Base-by-base conservation (phyloP, 2,329 filamentous ascomycete species). In the Xylariaceae sp. region DNA sequence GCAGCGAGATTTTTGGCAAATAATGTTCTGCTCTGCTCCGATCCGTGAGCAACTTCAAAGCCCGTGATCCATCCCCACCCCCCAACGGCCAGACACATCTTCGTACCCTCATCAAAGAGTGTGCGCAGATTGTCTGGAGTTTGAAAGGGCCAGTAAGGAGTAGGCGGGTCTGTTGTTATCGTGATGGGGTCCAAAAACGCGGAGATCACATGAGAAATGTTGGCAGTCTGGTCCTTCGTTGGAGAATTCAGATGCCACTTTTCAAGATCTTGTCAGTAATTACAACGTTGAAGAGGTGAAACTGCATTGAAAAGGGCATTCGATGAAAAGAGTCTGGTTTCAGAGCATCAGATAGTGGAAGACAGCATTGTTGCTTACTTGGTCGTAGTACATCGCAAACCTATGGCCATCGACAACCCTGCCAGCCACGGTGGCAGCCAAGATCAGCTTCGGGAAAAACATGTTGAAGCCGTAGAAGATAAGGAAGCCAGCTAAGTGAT, bases 1-100 rank as follows among this genome's bases (percentile, higher is more conserved):
- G 72, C 71, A 7, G 78, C 80, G 1, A 90, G 76, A 58, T 88
- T 88, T 42, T 73, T 72, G 1, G 86, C 84, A 70, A 87, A 91
- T 7, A 69, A 71, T 54, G 75, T 72, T 14, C 84, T 79, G 1
- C 75, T 78, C 31, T 6, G 68, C 60, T 1, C 78, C 73, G 3
- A 76, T 75, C 73, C 75, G 1, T 83, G 81, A 0, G 79, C 86
- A 10, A 66, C 66, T 0, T 79, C 76, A 62, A 89, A 90, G 0
- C 86, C 87, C 6, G 68, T 66, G 0, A 79, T 84, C 54, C 89
- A 84, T 0, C 86, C 87, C 87, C 88, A 91, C 47, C 87, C 88
- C 11, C 88, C 88, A 56, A 91, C 82, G 17, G 88, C 86, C 36
- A 90, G 76, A 72, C 87, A 78, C 18, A 90, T 69, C 59, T 87